Evolutionary conservation across 2,329 filamentous ascomycete species (phyloP), one percentile per base, ranked within the genome.

Genomic region (Graphilbum ipis-grandicollis): DNA sequence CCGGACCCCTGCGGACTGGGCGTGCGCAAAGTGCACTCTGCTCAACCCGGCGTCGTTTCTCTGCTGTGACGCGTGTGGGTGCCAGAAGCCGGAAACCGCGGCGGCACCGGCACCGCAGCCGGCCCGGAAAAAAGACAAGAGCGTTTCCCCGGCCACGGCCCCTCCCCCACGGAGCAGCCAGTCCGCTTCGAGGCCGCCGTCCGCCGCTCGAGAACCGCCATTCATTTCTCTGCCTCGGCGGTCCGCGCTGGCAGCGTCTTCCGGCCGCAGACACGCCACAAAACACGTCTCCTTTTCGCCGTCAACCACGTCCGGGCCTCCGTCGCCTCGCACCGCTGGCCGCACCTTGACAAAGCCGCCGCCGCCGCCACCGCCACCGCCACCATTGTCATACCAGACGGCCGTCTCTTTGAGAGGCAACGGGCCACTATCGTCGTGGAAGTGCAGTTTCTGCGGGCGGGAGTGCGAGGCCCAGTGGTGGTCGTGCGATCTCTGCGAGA

Each of bases 51-150:
- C 51, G 9, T 53, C 44, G n/a, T 68, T 56, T 42, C 53, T 68
- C 19, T 63, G 55, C 44, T 77, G 72, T 47, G 69, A 71, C 42
- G 71, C 66, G 5, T 77, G 72, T 45, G 63, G 61, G 9, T 52
- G 50, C 9, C 58, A 66, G 47, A 56, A 62, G 37, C 21, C 32
- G 3, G 15, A 19, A 23, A 10, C 21, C 6, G 21, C 21, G 21
- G 21, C 10, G 21, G 10, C 6, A 23, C 6, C 6, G 21, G 21
- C 6, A 23, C n/a, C n/a, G 21, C 21, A 23, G 21, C 21, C 6
- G 21, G 6, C 6, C 21, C 21, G 21, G 10, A 10, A 23, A 10
- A 23, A 10, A 10, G 21, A 23, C 6, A n/a, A n/a, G n/a, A n/a
- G n/a, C n/a, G n/a, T n/a, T n/a, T n/a, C n/a, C n/a, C n/a, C n/a